phyloP scores from a whole-genome alignment of 2,329 filamentous ascomycete genomes.

The Tympanopsis confertula region DNA sequence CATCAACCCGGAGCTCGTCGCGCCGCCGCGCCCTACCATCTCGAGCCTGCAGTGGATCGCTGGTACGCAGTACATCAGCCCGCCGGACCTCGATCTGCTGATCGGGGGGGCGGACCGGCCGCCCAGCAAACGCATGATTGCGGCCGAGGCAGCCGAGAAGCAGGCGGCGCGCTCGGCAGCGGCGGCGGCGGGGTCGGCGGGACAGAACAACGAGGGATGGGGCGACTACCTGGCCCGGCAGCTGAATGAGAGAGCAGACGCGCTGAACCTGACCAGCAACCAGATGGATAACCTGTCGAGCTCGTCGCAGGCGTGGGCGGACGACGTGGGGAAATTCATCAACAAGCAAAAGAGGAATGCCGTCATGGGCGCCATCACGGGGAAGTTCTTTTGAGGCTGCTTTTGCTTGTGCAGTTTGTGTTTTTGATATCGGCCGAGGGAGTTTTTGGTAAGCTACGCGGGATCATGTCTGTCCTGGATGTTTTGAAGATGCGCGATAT shows the following conservation, averaged over 20 bases:
- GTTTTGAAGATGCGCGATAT: too few relatives aligned
- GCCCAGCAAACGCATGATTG: background rate
- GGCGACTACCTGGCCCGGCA: background rate
- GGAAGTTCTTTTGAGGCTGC: background rate
- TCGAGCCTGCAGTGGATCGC: constrained; percentile 66
- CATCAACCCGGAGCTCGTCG: constrained; percentile 46
- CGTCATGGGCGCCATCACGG: background rate
- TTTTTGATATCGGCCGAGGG: too few relatives aligned
- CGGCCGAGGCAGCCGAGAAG: background rate
- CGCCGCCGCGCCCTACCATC: constrained; percentile 59
- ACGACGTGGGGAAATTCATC: background rate
- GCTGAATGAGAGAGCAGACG: background rate
- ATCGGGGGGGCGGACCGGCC: background rate
- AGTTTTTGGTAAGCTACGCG: too few relatives aligned
- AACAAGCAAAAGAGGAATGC: background rate
- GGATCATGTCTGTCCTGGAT: too few relatives aligned
- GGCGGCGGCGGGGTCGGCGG: too few relatives aligned
- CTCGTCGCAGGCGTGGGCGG: background rate
- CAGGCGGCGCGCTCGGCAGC: background rate
- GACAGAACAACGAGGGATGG: background rate
- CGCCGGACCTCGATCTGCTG: background rate
- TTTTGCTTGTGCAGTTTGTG: too few relatives aligned
- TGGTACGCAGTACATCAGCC: constrained; percentile 48
- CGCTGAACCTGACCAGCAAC: background rate
- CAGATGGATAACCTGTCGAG: background rate